Base-by-base conservation (phyloP, 306 rosid genomes). In the Hippophae tibetana region DNA sequence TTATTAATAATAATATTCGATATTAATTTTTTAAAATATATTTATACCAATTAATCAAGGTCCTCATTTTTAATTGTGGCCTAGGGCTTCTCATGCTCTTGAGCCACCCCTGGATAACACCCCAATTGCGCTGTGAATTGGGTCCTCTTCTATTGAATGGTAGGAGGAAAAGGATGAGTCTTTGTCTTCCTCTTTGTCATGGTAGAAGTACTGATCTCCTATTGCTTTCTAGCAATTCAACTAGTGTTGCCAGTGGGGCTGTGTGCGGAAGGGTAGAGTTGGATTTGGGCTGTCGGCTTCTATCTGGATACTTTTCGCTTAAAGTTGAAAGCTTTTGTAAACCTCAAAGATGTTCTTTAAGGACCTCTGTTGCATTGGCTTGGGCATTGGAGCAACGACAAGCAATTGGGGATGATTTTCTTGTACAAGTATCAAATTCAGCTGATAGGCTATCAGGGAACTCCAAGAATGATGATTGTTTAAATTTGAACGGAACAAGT, bases 341-440 rank as follows among this genome's bases (percentile, higher is more conserved):
- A 65, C 65, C 75, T 23, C 76, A 56, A 62, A 77, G 67, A 57
- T 41, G 60, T 67, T 69, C 72, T 66, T 50, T 76, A 61, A 74
- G 82, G 13, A 72, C 71, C 47, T 74, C 82, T 43, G 74, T 74
- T 70, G 71, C 79, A 31, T 62, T 71, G 67, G 84, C 79, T 2
- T 79, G 78, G 85, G 69, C 79, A 18, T 56, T 83, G 65, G 90
- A 31, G 38, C 38, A 78, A 57, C 79, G 76, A 50, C 80, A 73
- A 43, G 70, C 69, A 46, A 43, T 70, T 60, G 87, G 69, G 13
- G 43, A 53, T 80, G 86, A 78, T 47, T 52, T 74, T 58, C 14
- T 41, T 27, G 54, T 61, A 66, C 81, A 75, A 31, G 54, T 72
- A 8, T 9, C 68, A 11, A 56, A 54, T 64, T 66, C 77, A 41